These are phyloP conservation scores for Phytophthora hybrid DNA, from an alignment of 352 stramenopile genomes.

Conservation along the genomic window DNA sequence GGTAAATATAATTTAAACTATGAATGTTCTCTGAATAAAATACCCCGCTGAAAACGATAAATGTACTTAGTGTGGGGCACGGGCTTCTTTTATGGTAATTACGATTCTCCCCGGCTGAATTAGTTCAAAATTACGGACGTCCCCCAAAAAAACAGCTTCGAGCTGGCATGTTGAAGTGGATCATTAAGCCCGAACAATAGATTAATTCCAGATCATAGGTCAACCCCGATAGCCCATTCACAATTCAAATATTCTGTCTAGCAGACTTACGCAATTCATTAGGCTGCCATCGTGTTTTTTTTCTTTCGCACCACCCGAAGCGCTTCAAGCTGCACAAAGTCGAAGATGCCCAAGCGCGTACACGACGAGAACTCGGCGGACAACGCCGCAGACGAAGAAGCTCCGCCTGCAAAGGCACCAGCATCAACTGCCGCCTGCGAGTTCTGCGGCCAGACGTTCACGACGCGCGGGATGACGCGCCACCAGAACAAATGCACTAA, in stretches of 20 bases:
- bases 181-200: background rate
- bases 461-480: constrained; percentile 17
- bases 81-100: too few relatives aligned
- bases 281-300: background rate
- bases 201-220: background rate
- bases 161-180: background rate
- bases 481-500: constrained; percentile 32
- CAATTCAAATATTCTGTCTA: background rate
- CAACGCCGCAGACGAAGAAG: constrained; percentile 1
- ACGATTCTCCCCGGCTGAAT: too few relatives aligned
- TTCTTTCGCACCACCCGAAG: background rate
- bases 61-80: too few relatives aligned
- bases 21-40: too few relatives aligned
- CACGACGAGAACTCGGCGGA: background rate
- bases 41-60: too few relatives aligned
- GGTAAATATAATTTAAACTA: too few relatives aligned
- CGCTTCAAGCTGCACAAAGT: background rate
- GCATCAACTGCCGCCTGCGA: constrained; percentile 3
- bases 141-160: too few relatives aligned
- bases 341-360: constrained; percentile 7
- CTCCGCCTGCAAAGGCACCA: background rate
- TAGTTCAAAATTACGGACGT: too few relatives aligned
- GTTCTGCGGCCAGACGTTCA: constrained; percentile 31
- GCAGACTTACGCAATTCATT: background rate
- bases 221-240: background rate